Percentiles rank a stretch among this genome's conserved stretches.
These are phyloP conservation scores for Zangia roseola DNA, from an alignment of 768 basidiomycete species.

Conservation along the genomic window DNA sequence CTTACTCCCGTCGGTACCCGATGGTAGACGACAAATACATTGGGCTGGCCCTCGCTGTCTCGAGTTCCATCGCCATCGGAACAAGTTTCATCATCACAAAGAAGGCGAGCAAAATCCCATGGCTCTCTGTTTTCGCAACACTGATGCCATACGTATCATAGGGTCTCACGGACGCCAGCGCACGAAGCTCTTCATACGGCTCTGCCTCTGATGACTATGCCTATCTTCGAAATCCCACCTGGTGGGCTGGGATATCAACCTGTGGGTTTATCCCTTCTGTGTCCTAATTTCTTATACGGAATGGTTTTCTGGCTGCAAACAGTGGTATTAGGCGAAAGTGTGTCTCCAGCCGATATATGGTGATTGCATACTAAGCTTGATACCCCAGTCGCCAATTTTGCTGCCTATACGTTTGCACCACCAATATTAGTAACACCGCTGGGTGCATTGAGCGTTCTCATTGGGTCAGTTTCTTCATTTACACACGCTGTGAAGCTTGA, in stretches of 20 bases:
- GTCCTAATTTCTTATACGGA: slow-evolving; percentile 8
- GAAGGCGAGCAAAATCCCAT: slow-evolving; percentile 58
- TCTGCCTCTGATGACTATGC: slow-evolving; percentile 78
- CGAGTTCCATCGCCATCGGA: slow-evolving; percentile 84
- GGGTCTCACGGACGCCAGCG: slow-evolving; percentile 88
- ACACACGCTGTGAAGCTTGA: slow-evolving; percentile 4
- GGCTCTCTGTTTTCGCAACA: slow-evolving; percentile 2
- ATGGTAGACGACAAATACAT: slow-evolving; percentile 96
- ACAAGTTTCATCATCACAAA: slow-evolving; percentile 99
- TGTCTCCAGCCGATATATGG: slow-evolving; percentile 12
- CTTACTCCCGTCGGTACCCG: slow-evolving; percentile 3
- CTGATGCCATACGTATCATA: slow-evolving; percentile 31
- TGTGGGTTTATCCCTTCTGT: slow-evolving; percentile 52
- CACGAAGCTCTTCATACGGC: slow-evolving; percentile 46
- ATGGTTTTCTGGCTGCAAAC: slow-evolving; percentile 2
- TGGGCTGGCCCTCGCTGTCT: slow-evolving; percentile 85
- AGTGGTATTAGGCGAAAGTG: slow-evolving; percentile 96
- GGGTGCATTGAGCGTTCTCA: slow-evolving; percentile 94
- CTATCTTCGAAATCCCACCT: slow-evolving; percentile 89
- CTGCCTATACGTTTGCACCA: slow-evolving; percentile 96
- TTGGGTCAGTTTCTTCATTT: slow-evolving; percentile 63
- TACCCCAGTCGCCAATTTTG: slow-evolving; percentile 77
- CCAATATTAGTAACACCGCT: slow-evolving; percentile 97
- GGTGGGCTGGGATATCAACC: slow-evolving; percentile 96
- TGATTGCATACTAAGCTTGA: slow-evolving; percentile 1